Conservation (phyloP, 1,139 yeast species). For the Candida frijolesensis region DNA sequence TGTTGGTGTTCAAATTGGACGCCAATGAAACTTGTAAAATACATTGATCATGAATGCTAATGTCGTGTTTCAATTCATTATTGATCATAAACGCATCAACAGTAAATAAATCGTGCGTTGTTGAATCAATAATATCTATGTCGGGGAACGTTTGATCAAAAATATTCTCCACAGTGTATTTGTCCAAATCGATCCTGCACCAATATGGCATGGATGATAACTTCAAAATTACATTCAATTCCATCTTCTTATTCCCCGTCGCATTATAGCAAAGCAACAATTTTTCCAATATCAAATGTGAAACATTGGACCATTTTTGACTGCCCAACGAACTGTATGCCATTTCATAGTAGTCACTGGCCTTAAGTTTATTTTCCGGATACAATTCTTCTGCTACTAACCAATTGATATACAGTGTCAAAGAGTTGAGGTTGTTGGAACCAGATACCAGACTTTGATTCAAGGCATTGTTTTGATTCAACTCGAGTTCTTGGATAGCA, state of each 20-base stretch:
- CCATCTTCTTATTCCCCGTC: constrained; percentile 7
- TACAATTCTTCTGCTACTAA: constrained; percentile 48
- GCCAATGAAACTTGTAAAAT: constrained; percentile 22
- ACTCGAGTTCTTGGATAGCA: constrained; percentile 30
- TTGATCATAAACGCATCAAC: constrained; percentile 19
- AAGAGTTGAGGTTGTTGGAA: constrained; percentile 10
- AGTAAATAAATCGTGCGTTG: constrained; percentile 15
- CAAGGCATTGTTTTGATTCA: constrained; percentile 11
- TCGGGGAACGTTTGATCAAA: constrained; percentile 3
- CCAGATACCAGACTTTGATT: constrained; percentile 11
- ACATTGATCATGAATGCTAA: constrained; percentile 22
- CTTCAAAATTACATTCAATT: constrained; percentile 15
- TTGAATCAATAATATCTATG: constrained; percentile 13
- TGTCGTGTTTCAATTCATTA: constrained; percentile 15
- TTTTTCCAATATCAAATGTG: constrained; percentile 13
- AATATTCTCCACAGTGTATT: background rate
- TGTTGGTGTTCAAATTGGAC: constrained; percentile 15
- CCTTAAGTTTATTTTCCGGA: constrained; percentile 7
- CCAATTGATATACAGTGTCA: constrained; percentile 39
- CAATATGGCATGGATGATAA: constrained; percentile 12
- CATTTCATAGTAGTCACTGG: constrained; percentile 16
- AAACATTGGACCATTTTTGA: constrained; percentile 13
- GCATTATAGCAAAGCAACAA: constrained; percentile 16
- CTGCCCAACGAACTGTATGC: constrained; percentile 11
- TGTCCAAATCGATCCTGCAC: constrained; percentile 1